phyloP scores from a whole-genome alignment of 139 green algal species.

The Chlorella sorokiniana region DNA sequence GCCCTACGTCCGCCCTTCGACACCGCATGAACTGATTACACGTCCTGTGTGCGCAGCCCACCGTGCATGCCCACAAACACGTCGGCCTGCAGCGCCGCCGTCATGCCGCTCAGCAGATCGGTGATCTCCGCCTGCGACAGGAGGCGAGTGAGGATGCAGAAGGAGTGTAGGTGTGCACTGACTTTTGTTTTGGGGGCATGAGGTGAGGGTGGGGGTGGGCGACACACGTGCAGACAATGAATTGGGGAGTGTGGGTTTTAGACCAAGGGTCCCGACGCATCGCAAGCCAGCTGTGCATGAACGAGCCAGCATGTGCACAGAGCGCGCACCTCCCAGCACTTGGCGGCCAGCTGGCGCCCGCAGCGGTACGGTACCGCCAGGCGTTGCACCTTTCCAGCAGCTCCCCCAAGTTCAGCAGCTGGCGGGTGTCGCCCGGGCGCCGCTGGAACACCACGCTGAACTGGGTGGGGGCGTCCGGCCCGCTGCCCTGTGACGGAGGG shows the following conservation, averaged over 20 bases:
- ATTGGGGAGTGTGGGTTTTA: no score
- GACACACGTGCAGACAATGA: neutral
- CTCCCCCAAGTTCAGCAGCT: slow-evolving; percentile 1
- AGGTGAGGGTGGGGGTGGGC: no score
- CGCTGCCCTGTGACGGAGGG: neutral
- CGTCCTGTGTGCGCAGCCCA: no score
- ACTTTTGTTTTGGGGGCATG: no score
- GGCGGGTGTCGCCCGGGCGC: slow-evolving; percentile 5
- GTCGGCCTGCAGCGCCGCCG: slow-evolving; percentile 9
- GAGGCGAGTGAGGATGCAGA: neutral
- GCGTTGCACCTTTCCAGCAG: slow-evolving; percentile 4
- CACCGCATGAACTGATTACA: no score
- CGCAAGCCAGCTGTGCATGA: neutral
- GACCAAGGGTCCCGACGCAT: no score
- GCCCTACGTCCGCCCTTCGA: no score
- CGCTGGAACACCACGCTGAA: slow-evolving; percentile 13
- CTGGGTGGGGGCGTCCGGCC: neutral
- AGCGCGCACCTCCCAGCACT: slow-evolving; percentile 9
- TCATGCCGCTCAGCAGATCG: slow-evolving; percentile 8
- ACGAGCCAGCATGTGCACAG: neutral
- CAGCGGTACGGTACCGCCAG: neutral
- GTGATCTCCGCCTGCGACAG: slow-evolving; percentile 2
- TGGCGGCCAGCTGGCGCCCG: neutral
- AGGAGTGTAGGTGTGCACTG: no score
- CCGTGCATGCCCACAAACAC: slow-evolving; percentile 23